Base-by-base conservation (phyloP, 2,329 filamentous ascomycete species). In the Cadophora sp. region DNA sequence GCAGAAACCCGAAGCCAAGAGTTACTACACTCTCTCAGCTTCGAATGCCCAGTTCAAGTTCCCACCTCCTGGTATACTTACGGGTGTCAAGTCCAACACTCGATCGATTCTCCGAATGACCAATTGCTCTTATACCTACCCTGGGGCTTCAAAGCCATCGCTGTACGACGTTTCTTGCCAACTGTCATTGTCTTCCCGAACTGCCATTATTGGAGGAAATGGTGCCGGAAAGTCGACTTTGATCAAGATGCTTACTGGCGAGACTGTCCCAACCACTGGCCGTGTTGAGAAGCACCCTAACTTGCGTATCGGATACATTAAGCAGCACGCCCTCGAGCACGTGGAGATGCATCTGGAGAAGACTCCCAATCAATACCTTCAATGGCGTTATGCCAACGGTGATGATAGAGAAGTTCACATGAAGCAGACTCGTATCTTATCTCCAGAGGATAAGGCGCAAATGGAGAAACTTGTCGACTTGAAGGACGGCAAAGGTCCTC, bases 301-400 rank as follows among this genome's bases (percentile, higher is more conserved):
- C 80, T 83, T 99, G 77, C 94, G 96, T 86, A 97, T 99, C 76
- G 96, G 96, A 65, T 99, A 99, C 85, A 98, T 99, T 84, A 98
- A 98, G 85, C 96, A 99, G 84, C 96, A 99, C 81, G 96, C 96
- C 55, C 87, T 99, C 14, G 96, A 99, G 85, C 96, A 99, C 88
- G 96, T 99, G 12, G 95, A 99, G 83, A 97, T 97, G 95, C 96
- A 99, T 79, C 85, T 98, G 75, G 96, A 99, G 82, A 99, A 99
- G 88, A 99, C 96, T 0, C 96, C 96, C 50, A 98, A 97, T 80
- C 96, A 99, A 82, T 99, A 99, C 79, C 87, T 99, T 40, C 96
- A 98, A 82, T 99, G 96, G 96, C 92, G 96, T 76, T 99, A 98
- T 79, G 93, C 93, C 76, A 93, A 98, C 77, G 96, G 96, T 77